phyloP scores from a whole-genome alignment of 2,329 filamentous ascomycete species.

The Fusarium sp. region DNA sequence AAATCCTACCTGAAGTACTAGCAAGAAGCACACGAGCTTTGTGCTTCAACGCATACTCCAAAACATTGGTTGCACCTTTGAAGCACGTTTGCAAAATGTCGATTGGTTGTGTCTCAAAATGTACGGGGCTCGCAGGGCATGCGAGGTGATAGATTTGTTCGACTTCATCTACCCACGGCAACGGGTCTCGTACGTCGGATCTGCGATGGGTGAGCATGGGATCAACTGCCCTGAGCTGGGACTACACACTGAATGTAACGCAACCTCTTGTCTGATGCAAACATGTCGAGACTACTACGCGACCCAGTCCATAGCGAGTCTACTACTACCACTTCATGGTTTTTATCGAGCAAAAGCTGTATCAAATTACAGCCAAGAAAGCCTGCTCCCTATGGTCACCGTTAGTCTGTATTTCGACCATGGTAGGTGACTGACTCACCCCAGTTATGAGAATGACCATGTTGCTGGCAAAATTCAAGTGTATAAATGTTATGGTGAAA shows the following conservation, averaged over 20 bases:
- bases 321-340: slow-evolving; percentile 28
- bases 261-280: slow-evolving; percentile 17
- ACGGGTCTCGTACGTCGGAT: slow-evolving; percentile 29
- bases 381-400: slow-evolving; percentile 18
- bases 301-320: slow-evolving; percentile 40
- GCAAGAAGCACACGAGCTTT: slow-evolving; percentile 32
- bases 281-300: slow-evolving; percentile 14
- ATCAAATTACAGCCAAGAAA: slow-evolving; percentile 38
- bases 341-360: slow-evolving; percentile 24
- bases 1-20: slow-evolving; percentile 28
- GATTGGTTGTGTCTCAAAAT: slow-evolving; percentile 34
- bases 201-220: not conserved
- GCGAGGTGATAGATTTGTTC: slow-evolving; percentile 40
- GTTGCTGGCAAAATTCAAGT: not conserved
- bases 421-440: slow-evolving; percentile 4
- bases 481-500: too few species aligned
- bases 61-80: slow-evolving; percentile 25
- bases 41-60: slow-evolving; percentile 32
- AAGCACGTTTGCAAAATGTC: slow-evolving; percentile 40
- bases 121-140: slow-evolving; percentile 30
- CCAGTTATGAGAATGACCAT: slow-evolving; percentile 35
- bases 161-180: slow-evolving; percentile 25
- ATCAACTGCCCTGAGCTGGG: accelerated
- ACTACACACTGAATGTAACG: slow-evolving; percentile 23
- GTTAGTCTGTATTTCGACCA: not conserved